These are phyloP conservation scores for Eucalyptus pauciflora DNA, from an alignment of 345 rosid species.

Conservation along the genomic window DNA sequence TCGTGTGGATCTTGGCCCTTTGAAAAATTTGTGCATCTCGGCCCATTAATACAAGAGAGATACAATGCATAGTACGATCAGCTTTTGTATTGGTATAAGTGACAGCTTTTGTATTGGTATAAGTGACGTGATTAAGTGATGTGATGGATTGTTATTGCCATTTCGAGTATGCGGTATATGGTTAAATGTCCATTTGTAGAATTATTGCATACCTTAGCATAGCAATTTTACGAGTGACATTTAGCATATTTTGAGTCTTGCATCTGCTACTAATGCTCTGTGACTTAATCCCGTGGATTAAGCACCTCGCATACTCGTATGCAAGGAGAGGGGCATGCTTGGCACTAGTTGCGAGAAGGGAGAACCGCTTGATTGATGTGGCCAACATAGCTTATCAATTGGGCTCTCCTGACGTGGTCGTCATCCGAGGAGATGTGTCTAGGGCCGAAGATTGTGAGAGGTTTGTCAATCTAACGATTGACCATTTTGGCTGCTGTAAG, in stretches of 20 bases:
- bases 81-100: background rate
- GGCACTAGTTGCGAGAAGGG: slow-evolving; percentile 24
- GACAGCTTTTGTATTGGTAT: background rate
- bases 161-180: background rate
- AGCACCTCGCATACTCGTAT: slow-evolving; percentile 30
- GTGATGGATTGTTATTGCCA: background rate
- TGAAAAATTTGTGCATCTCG: background rate
- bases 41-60: background rate
- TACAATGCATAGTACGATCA: background rate
- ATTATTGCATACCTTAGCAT: background rate
- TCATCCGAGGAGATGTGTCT: slow-evolving; percentile 9
- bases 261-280: background rate
- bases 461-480: background rate
- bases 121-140: background rate
- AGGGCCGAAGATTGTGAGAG: slow-evolving; percentile 9
- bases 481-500: slow-evolving; percentile 19
- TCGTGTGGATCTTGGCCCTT: background rate
- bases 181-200: background rate
- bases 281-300: background rate
- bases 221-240: background rate
- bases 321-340: slow-evolving; percentile 20
- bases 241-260: background rate
- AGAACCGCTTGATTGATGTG: slow-evolving; percentile 2
- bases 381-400: slow-evolving; percentile 4
- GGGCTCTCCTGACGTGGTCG: slow-evolving; percentile 17